Conservation (phyloP, 768 basidiomycete species). For the Tricholoma furcatifolium region DNA sequence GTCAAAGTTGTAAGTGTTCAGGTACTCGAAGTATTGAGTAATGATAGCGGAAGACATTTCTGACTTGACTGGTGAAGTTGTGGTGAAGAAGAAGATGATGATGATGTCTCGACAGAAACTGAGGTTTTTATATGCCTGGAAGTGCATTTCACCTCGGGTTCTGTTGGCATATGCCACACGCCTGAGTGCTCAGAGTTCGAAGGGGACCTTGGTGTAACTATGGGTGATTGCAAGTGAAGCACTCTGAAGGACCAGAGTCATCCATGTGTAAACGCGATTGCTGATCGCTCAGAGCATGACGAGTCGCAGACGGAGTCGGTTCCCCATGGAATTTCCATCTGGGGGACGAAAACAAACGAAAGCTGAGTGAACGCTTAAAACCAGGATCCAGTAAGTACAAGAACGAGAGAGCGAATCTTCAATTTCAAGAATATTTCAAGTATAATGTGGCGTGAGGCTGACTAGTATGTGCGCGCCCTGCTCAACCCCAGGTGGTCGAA, state of each 20-base stretch:
- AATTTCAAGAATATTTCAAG: too few relatives aligned
- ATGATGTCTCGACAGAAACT: neutral
- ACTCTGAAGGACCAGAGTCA: conserved; percentile 1
- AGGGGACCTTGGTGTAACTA: neutral
- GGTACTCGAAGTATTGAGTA: conserved; percentile 6
- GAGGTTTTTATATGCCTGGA: neutral
- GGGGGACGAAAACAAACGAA: too few relatives aligned
- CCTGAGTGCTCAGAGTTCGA: neutral
- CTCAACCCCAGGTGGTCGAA: too few relatives aligned
- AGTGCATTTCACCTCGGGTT: neutral
- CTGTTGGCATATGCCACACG: neutral
- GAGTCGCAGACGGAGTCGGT: neutral
- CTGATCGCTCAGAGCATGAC: neutral
- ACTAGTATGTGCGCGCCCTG: too few relatives aligned
- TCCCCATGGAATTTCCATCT: neutral
- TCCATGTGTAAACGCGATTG: neutral
- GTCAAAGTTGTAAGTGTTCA: conserved; percentile 1
- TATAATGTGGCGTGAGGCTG: too few relatives aligned
- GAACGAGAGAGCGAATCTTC: too few relatives aligned
- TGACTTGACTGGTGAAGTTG: neutral
- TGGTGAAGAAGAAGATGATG: neutral
- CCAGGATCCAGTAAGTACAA: too few relatives aligned
- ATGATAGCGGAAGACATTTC: conserved; percentile 7
- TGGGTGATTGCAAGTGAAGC: neutral
- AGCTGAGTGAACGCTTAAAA: too few relatives aligned